phyloP scores from a whole-genome alignment of 1,139 yeast genomes.

The Saccharomycopsis hybrid region DNA sequence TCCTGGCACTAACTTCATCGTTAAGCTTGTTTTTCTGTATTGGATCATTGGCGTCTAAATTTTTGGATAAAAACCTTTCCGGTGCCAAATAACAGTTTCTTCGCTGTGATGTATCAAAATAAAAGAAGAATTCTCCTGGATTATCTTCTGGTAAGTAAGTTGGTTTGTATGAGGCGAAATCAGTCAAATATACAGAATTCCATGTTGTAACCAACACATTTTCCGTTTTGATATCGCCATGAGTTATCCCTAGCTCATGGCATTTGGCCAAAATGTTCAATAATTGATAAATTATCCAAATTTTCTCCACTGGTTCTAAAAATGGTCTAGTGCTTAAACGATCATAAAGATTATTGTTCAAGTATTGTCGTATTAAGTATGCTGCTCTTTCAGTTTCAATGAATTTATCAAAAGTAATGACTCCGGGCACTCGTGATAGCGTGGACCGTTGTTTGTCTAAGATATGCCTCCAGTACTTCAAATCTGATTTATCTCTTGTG shows the following conservation, averaged over 20 bases:
- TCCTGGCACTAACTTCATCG: conserved; percentile 46
- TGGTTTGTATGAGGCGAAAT: conserved; percentile 84
- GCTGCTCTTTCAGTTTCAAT: conserved; percentile 92
- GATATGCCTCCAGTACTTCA: conserved; percentile 31
- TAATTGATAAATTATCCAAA: conserved; percentile 79
- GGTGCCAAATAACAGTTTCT: conserved; percentile 92
- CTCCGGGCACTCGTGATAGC: conserved; percentile 50
- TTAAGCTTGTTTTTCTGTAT: conserved; percentile 22
- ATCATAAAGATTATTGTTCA: conserved; percentile 76
- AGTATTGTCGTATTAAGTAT: conserved; percentile 75
- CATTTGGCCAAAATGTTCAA: conserved; percentile 54
- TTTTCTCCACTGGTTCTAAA: conserved; percentile 71
- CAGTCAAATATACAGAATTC: conserved; percentile 80
- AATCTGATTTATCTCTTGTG: conserved; percentile 2
- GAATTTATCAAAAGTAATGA: conserved; percentile 63
- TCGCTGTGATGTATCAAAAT: conserved; percentile 83
- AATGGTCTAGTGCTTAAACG: conserved; percentile 85
- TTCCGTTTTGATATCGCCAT: conserved; percentile 91
- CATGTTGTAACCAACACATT: conserved; percentile 82
- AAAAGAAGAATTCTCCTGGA: conserved; percentile 90
- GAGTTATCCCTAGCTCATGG: conserved; percentile 58
- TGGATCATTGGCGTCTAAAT: conserved; percentile 24
- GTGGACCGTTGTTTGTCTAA: conserved; percentile 33
- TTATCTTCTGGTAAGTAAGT: conserved; percentile 84
- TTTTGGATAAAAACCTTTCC: conserved; percentile 57